Evolutionary conservation across 768 basidiomycete genomes (phyloP), one percentile per base, ranked within the genome.

Genomic region (Rhodotorula kratochvilovae): DNA sequence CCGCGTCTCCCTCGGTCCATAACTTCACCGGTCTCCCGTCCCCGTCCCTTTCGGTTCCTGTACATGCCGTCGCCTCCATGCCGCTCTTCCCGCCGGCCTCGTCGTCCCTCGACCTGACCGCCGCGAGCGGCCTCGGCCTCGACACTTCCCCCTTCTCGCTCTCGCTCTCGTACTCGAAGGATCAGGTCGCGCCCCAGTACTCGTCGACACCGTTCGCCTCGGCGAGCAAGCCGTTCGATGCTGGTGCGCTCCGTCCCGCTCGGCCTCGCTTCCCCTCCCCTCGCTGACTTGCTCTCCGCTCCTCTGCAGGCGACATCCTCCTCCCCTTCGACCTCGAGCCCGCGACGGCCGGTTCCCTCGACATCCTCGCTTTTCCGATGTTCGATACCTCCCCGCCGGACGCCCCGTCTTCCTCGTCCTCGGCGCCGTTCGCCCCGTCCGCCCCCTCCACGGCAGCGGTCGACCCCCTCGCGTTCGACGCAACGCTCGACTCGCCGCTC

Each of bases 401-500:
- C 45, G 29, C 48, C 21, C 5, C 42, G 29, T 48, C 55, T 19
- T 33, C 45, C 3, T 29, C 59, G 36, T 2, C 60, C 11, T 3
- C 63, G 2, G 15, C 15, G 2, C 25, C 56, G 51, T 12, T 53
- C 35, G 23, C 43, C 15, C 23, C n/a, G 42, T 12, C 7, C 27
- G 25, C 39, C 16, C 16, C 42, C 13, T 11, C 15, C 23, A 17
- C 27, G 3, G 54, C 25, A 12, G 17, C 21, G 27, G 6, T 27
- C 57, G 48, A 55, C 23, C 39, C 61, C 1, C 42, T 63, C 56
- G 50, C 53, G 1, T 33, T 71, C 46, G 70, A 71, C 55, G 29
- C 48, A 3, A n/a, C 65, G 17, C 65, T 71, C 46, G 65, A 63
- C 23, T 71, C 70, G 35, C 65, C 70, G 0, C 70, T 71, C 61